Evolutionary conservation across 108 stramenopile genomes (phyloP).

Genomic region (Skeletonema potamos): DNA sequence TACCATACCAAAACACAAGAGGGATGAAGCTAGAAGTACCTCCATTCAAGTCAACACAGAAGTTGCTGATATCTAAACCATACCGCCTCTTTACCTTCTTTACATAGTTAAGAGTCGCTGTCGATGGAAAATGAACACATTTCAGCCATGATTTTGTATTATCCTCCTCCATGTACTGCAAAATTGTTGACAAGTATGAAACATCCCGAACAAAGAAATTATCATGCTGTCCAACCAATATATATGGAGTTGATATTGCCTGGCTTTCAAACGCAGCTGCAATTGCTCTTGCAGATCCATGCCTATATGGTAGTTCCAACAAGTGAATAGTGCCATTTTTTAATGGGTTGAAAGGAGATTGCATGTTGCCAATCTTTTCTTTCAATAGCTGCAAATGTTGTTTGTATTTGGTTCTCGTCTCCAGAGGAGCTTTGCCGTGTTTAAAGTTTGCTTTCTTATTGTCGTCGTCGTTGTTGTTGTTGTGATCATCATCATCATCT

Average conservation of each 20-base stretch:
- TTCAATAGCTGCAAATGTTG: constrained; percentile 16
- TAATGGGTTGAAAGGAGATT: constrained; percentile 19
- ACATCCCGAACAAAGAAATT: constrained; percentile 43
- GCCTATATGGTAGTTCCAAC: constrained; percentile 14
- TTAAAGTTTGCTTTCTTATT: constrained; percentile 21
- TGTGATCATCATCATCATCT: neutral
- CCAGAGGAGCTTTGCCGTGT: constrained; percentile 14
- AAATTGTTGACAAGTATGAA: constrained; percentile 7
- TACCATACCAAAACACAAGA: constrained; percentile 48
- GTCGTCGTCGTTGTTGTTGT: neutral
- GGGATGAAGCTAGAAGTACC: constrained; percentile 28
- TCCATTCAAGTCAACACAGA: neutral
- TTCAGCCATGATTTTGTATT: constrained; percentile 15
- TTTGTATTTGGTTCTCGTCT: constrained; percentile 24
- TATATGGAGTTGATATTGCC: constrained; percentile 26
- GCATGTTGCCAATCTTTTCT: constrained; percentile 1
- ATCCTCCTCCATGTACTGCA: constrained; percentile 4
- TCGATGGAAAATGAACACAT: constrained; percentile 45
- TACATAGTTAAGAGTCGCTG: constrained; percentile 37
- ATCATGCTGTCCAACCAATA: constrained; percentile 49
- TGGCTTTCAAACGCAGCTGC: constrained; percentile 6
- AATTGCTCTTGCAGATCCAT: constrained; percentile 28
- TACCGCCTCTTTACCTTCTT: constrained; percentile 38
- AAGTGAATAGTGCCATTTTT: constrained; percentile 24
- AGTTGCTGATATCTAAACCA: constrained; percentile 15